Evolutionary conservation across 257 asterid species (phyloP).

Genomic region (Nicotiana attenuata): DNA sequence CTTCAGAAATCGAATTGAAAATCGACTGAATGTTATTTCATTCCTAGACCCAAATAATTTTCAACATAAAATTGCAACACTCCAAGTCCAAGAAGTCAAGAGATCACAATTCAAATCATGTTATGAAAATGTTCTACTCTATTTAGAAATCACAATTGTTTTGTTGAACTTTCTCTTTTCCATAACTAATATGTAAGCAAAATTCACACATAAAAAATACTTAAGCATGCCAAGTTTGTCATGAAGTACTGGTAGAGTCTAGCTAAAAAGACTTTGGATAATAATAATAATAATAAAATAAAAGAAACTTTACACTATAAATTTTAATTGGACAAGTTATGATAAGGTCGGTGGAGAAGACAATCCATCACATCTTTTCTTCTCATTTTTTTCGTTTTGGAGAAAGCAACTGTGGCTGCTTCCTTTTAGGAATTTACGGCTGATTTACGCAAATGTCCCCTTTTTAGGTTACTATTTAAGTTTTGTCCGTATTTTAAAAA

Average conservation of each 20-base stretch:
- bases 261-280: neutral
- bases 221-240: neutral
- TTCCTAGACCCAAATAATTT: too few species aligned
- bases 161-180: neutral
- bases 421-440: neutral
- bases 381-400: neutral
- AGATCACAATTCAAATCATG: too few species aligned
- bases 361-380: neutral
- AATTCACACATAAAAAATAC: neutral
- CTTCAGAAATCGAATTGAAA: too few species aligned
- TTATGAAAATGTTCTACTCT: too few species aligned
- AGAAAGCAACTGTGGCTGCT: neutral
- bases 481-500: too few species aligned
- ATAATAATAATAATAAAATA: neutral
- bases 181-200: neutral
- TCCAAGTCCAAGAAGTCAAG: too few species aligned
- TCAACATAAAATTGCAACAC: too few species aligned
- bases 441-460: too few species aligned
- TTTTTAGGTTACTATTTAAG: too few species aligned
- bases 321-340: neutral
- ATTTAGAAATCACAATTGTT: neutral
- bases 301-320: neutral
- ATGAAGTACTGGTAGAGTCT: neutral
- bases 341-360: constrained; percentile 1
- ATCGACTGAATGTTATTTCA: too few species aligned